These are phyloP conservation scores for Rhizophagus prolifer DNA, from an alignment of 192 early-diverging fungal genomes.

Conservation along the genomic window DNA sequence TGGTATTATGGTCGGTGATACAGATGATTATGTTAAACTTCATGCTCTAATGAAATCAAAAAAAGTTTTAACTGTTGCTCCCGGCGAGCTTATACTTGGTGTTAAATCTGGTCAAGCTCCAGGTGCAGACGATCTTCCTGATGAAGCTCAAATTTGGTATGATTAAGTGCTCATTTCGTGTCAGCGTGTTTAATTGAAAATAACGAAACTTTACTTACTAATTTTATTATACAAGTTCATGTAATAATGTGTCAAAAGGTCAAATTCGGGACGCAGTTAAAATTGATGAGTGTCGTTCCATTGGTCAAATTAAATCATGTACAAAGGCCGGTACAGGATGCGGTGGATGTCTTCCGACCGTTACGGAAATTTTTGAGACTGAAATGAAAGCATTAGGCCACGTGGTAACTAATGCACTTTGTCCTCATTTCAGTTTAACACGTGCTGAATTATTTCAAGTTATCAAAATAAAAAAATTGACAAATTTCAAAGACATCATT, in stretches of 20 bases:
- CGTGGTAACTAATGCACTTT: conserved; percentile 54
- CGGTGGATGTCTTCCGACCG: conserved; percentile 62
- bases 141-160: conserved; percentile 64
- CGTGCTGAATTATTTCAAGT: conserved; percentile 64
- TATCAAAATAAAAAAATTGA: conserved; percentile 53
- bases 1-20: conserved; percentile 71
- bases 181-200: not conserved
- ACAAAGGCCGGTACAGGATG: conserved; percentile 62
- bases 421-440: conserved; percentile 61
- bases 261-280: conserved; percentile 50
- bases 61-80: conserved; percentile 45
- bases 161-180: not conserved
- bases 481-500: conserved; percentile 55
- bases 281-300: conserved; percentile 39
- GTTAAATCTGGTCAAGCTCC: conserved; percentile 36
- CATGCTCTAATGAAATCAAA: conserved; percentile 54
- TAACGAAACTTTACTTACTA: not conserved
- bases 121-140: conserved; percentile 55
- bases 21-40: conserved; percentile 62
- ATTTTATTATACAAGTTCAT: conserved; percentile 40
- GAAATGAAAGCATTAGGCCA: conserved; percentile 60
- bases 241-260: conserved; percentile 68
- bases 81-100: conserved; percentile 56
- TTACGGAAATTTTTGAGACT: conserved; percentile 56
- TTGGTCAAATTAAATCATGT: conserved; percentile 60